Evolutionary conservation across 352 stramenopile species (phyloP), one percentile per base, ranked within the genome.

Genomic region (Blastocystis sp.): DNA sequence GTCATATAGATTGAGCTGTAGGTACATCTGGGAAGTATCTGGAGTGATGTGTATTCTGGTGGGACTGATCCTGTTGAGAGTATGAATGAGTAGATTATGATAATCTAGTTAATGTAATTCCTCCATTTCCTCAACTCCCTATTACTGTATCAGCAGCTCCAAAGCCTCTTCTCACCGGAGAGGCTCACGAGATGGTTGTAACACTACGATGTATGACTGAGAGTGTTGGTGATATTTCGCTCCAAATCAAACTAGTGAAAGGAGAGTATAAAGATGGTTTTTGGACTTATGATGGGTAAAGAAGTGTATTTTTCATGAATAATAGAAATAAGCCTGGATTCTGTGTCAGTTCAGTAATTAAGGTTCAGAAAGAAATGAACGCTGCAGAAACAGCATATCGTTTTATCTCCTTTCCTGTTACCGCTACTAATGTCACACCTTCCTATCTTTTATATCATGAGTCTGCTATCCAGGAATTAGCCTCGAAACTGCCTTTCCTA

Each of bases 71-170:
- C 60, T 30, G 24, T 73, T 22, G 24, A 73, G 15, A 73, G 60
- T 73, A 44, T 3, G 15, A n/a, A 4, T 40, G 4, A 24, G 6
- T 76, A 15, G 19, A 24, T 44, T 9, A 37, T 44, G 33, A 27
- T 48, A 1, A 13, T 13, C 17, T 35, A 79, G 68, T 79, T 17
- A 22, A 27, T 17, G 68, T 79, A 0, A 79, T 79, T 30, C 68
- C 68, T n/a, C 51, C 40, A 17, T 79, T 79, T 42, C 68, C 68
- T 7, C 37, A 79, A 30, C 68, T 79, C 24, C 68, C 68, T 19
- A 59, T 79, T n/a, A 79, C 68, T n/a, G 35, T 79, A 0, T 79
- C 68, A 24, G 37, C 68, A 9, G 9, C 44, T 22, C 68, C 68
- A 7, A 24, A 53, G 22, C 22, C 37, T 1, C 27, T 58, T 1